phyloP scores from a whole-genome alignment of 495 filamentous ascomycete species.

The Cercophora scortea region DNA sequence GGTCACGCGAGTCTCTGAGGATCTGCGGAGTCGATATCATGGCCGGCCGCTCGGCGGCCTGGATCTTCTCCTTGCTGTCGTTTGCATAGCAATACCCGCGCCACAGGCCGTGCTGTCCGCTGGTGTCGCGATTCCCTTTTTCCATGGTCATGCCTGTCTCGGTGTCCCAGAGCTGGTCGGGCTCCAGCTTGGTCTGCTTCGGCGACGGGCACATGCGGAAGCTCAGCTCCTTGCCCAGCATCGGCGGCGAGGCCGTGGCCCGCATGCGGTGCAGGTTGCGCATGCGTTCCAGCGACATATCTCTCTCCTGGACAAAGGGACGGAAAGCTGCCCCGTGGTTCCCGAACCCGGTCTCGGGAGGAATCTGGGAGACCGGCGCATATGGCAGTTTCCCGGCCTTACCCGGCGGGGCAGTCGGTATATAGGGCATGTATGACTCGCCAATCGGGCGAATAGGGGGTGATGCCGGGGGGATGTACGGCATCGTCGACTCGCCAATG shows the following conservation, averaged over 20 bases:
- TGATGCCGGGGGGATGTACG: constrained; percentile 19
- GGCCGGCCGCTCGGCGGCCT: constrained; percentile 23
- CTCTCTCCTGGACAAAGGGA: constrained; percentile 28
- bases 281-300: constrained; percentile 31
- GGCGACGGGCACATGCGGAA: constrained; percentile 75
- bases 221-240: constrained; percentile 69
- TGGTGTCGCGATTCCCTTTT: constrained; percentile 41
- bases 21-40: constrained; percentile 33
- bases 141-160: constrained; percentile 24
- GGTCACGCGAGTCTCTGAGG: constrained; percentile 20
- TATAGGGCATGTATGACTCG: constrained; percentile 30
- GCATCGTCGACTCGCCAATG: constrained; percentile 24
- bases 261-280: constrained; percentile 27
- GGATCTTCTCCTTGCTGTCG: constrained; percentile 27
- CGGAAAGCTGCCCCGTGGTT: constrained; percentile 17
- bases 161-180: constrained; percentile 38
- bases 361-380: constrained; percentile 20
- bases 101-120: constrained; percentile 52
- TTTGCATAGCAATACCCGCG: constrained; percentile 54
- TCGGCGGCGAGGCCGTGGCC: constrained; percentile 59
- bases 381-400: constrained; percentile 26
- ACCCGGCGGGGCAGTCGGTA: constrained; percentile 25
- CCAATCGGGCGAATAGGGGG: constrained; percentile 24
- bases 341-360: constrained; percentile 24
- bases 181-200: constrained; percentile 69